Base-by-base conservation (phyloP, 176 grass and related monocot genomes). In the Miscanthus lutarioriparius region DNA sequence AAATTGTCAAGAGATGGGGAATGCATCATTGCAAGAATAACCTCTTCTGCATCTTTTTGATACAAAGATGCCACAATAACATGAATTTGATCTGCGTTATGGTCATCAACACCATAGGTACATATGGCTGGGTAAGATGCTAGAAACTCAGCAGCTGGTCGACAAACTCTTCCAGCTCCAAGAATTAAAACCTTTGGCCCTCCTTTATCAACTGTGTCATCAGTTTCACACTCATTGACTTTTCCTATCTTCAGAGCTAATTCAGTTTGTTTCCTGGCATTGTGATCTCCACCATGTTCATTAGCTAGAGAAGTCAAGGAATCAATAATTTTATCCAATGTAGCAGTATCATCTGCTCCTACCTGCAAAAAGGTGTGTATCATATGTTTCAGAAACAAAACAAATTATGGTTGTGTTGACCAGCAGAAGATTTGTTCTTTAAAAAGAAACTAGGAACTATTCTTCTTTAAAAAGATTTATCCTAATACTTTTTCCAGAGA, bases 101-200 rank as follows among this genome's bases (percentile, higher is more conserved):
- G 9, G 58, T 81, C 82, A 71, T 84, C 67, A 28, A 17, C 72
- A 86, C 32, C 33, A 10, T 51, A 27, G 14, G 10, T 51, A 40
- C 61, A 63, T 28, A 59, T 78, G 51, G 78, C 85, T 86, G 59
- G 44, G 63, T 53, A 70, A 64, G 92, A 91, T 61, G 92, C 63
- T 76, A 98, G 85, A 82, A 98, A 98, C 43, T 91, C 89, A 22
- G 93, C 95, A 82, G 95, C 92, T 68, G 95, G 89, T 58, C 92
- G 85, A 65, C 92, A 98, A 86, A 98, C 95, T 86, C 92, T 84
- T 26, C 95, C 95, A 80, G 95, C 92, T 81, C 95, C 95, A 71
- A 98, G 91, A 86, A 98, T 93, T 85, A 98, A 87, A 87, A 98
- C 91, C 54, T 86, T 86, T 64, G 86, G 80, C 54, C 82, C 71